phyloP scores from a whole-genome alignment of 1,139 yeast species.

The Trichomonascaceae sp. region DNA sequence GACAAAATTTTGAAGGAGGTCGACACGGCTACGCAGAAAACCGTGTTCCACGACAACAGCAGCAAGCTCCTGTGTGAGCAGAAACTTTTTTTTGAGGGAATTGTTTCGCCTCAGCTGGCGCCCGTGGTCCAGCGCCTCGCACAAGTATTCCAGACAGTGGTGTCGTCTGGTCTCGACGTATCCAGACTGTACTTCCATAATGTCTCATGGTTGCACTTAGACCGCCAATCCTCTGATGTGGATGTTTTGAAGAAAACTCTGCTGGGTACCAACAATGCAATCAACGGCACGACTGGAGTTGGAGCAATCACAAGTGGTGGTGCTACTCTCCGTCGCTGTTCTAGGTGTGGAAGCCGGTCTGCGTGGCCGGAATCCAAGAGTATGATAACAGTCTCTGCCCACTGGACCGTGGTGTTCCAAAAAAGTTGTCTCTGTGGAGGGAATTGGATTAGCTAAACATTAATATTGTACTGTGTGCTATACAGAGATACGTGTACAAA shows the following conservation, averaged over 20 bases:
- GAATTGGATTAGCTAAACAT: conserved; percentile 36
- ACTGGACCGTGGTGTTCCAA: conserved; percentile 66
- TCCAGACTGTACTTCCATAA: conserved; percentile 51
- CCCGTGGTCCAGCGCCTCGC: conserved; percentile 28
- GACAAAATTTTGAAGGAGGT: conserved; percentile 50
- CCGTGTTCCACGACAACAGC: conserved; percentile 7
- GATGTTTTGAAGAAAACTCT: conserved; percentile 4
- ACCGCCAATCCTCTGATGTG: conserved; percentile 18
- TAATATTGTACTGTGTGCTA: background rate
- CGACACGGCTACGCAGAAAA: conserved; percentile 28
- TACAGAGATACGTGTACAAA: background rate
- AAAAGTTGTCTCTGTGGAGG: conserved; percentile 75
- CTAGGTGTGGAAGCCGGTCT: conserved; percentile 55
- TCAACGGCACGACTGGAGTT: conserved; percentile 17
- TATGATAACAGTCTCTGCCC: conserved; percentile 27
- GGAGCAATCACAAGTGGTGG: conserved; percentile 20
- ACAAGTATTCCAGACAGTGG: conserved; percentile 17
- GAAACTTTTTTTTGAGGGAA: conserved; percentile 51
- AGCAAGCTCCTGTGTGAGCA: conserved; percentile 45
- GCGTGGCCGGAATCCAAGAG: too few species aligned
- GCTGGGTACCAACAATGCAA: conserved; percentile 2
- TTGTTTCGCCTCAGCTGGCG: conserved; percentile 35
- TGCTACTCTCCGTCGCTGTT: conserved; percentile 36
- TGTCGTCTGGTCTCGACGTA: conserved; percentile 21
- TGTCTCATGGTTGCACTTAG: conserved; percentile 54